Base-by-base conservation (phyloP, 2,329 filamentous ascomycete species). In the Fusarium sarcochroum region DNA sequence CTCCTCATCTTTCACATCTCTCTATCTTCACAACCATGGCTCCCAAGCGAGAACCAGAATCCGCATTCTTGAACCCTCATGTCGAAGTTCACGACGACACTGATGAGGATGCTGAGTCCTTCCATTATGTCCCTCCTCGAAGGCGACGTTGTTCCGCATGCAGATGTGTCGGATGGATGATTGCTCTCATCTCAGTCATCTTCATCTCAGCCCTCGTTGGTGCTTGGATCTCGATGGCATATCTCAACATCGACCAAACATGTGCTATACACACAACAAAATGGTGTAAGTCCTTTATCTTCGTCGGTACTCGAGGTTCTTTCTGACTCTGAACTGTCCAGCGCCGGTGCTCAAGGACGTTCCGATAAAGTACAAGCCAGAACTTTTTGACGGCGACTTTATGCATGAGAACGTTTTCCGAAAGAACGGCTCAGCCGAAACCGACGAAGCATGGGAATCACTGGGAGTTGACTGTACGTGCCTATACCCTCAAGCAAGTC, bases 381-480 rank as follows among this genome's bases (percentile, higher is more conserved):
- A 81, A 50, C 67, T 67, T 3, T 90, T 89, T 75, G 87, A 90
- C 63, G 87, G 87, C 0, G 84, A 84, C 0, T 86, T 90, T 20
- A 69, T 88, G 55, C 77, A 86, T 1, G 83, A 87, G 66, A 85
- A 84, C 25, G 75, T 85, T 17, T 90, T 85, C 70, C 83, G 87
- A 3, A 79, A 82, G 58, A 73, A 80, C 14, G 84, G 81, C 2
- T 80, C 83, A 0, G 82, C 84, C 0, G 84, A 86, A 50, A 86
- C 88, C 0, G 88, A 90, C 62, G 81, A 80, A 5, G 87, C 87
- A 0, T 90, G 88, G 87, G 80, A 78, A 15, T 76, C 73, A 9
- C 62, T 80, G 1, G 78, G 77, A 1, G 72, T 80, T 6, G 81
- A 86, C 17, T 87, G 85, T 87, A 63, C 64, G 82, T 57, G 8